phyloP scores from a whole-genome alignment of 2,329 filamentous ascomycete species.

The Zasmidium angulare region DNA sequence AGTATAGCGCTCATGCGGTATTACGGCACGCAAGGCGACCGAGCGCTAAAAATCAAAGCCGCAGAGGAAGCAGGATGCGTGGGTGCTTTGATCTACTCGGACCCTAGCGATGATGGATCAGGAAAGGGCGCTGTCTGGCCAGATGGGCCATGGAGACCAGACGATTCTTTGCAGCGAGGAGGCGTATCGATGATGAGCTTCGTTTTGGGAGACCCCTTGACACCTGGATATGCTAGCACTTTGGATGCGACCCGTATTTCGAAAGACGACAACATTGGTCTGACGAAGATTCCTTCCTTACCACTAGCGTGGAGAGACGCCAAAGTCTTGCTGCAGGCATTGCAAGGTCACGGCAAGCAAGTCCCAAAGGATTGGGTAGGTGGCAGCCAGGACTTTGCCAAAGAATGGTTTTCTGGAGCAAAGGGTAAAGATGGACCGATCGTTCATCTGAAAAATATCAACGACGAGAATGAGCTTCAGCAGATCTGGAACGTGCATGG shows the following conservation, averaged over 20 bases:
- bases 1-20: conserved; percentile 83
- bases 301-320: conserved; percentile 90
- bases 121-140: conserved; percentile 69
- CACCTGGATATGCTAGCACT: conserved; percentile 78
- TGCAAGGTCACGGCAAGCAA: conserved; percentile 71
- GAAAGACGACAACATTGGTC: conserved; percentile 67
- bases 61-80: conserved; percentile 82
- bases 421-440: conserved; percentile 49
- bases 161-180: conserved; percentile 78
- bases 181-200: conserved; percentile 77
- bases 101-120: conserved; percentile 75
- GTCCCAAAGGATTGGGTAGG: conserved; percentile 71
- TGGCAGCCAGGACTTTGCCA: conserved; percentile 63
- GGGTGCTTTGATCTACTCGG: conserved; percentile 89
- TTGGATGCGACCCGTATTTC: conserved; percentile 65
- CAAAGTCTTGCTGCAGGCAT: conserved; percentile 69
- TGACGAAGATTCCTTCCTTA: conserved; percentile 83
- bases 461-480: conserved; percentile 79
- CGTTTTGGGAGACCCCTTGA: conserved; percentile 88
- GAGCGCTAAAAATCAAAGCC: conserved; percentile 81
- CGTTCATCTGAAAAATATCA: conserved; percentile 80
- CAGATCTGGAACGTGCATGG: conserved; percentile 92
- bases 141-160: conserved; percentile 74
- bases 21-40: conserved; percentile 70
- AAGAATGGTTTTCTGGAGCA: conserved; percentile 78